These are phyloP conservation scores for Coemansia erecta DNA, from an alignment of 192 early-diverging fungal species.

Conservation along the genomic window DNA sequence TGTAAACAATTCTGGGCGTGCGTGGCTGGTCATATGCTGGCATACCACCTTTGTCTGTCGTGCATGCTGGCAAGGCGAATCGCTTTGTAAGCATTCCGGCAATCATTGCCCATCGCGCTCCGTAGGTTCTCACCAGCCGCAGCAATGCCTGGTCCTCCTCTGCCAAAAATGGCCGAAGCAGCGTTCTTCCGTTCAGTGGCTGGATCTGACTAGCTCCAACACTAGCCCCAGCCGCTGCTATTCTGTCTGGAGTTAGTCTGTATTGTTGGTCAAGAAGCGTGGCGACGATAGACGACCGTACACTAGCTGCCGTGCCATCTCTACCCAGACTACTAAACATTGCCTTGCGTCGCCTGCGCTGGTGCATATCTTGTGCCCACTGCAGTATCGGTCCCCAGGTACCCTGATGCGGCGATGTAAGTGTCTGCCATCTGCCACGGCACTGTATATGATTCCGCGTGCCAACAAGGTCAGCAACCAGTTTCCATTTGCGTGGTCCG, in stretches of 20 bases:
- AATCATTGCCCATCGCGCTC: constrained; percentile 18
- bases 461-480: constrained; percentile 26
- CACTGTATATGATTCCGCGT: constrained; percentile 23
- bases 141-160: constrained; percentile 22
- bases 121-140: constrained; percentile 21
- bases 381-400: constrained; percentile 7
- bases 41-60: background rate
- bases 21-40: background rate
- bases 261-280: constrained; percentile 11
- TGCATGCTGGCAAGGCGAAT: background rate
- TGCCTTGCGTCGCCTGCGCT: background rate
- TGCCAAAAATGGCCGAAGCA: constrained; percentile 14
- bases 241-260: background rate
- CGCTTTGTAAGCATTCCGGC: constrained; percentile 19
- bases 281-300: constrained; percentile 4
- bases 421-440: constrained; percentile 12
- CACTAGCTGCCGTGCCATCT: background rate
- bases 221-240: background rate
- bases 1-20: background rate
- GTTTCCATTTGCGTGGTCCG: constrained; percentile 16
- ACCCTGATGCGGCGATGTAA: constrained; percentile 16
- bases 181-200: constrained; percentile 2
- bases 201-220: background rate
- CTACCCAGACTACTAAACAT: background rate
- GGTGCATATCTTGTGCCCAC: constrained; percentile 15